Conservation (phyloP, 2,329 filamentous ascomycete genomes). For the Botrytis medusae region DNA sequence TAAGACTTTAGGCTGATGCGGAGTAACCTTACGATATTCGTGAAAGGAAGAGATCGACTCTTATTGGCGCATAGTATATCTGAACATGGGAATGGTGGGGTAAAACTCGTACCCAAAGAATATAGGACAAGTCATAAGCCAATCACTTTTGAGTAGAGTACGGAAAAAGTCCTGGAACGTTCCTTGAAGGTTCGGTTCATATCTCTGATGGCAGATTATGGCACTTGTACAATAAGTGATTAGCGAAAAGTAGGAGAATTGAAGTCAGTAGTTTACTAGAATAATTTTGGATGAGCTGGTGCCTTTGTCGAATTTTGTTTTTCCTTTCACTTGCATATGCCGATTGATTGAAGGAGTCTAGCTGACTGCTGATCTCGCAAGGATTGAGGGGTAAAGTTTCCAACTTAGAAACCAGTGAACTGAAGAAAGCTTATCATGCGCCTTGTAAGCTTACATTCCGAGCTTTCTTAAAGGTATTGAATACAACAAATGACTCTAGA, state of each 20-base stretch:
- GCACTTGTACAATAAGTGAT: background rate
- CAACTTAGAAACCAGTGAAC: background rate
- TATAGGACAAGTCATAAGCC: background rate
- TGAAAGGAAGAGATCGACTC: background rate
- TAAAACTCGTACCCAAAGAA: background rate
- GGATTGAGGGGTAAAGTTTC: too few species aligned
- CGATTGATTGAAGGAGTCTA: background rate
- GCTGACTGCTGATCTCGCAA: background rate
- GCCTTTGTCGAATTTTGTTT: background rate
- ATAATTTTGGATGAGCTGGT: background rate
- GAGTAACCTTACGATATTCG: background rate
- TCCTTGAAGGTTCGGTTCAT: background rate
- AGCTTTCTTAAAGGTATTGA: background rate
- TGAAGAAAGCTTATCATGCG: background rate
- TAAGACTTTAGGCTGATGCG: background rate
- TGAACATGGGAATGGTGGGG: background rate
- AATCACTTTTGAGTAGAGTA: too few species aligned
- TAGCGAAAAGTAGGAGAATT: background rate
- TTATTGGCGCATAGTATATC: background rate
- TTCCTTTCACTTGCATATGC: background rate
- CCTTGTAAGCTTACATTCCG: background rate
- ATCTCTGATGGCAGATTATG: background rate
- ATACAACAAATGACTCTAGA: too few species aligned
- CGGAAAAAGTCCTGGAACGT: too few species aligned
- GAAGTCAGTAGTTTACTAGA: background rate